phyloP scores from a whole-genome alignment of 352 stramenopile species.

The Phytophthora hybrid region DNA sequence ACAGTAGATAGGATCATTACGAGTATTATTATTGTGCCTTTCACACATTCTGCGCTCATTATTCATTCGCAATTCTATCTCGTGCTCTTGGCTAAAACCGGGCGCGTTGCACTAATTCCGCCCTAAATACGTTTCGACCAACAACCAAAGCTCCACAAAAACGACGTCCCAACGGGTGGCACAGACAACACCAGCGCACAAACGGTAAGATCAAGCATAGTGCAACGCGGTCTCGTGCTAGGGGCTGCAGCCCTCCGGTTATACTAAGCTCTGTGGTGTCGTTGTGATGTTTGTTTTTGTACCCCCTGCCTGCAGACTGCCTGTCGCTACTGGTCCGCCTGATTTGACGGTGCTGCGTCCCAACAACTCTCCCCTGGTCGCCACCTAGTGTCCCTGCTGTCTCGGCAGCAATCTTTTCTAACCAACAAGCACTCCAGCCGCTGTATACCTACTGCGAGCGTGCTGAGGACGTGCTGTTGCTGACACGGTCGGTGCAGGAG shows the following conservation, averaged over 20 bases:
- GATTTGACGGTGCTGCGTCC: too few species aligned
- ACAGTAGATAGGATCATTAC: too few species aligned
- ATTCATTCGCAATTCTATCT: background rate
- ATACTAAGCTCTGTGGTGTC: background rate
- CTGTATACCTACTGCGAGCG: background rate
- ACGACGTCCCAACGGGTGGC: background rate
- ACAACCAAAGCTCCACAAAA: background rate
- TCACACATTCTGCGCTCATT: background rate
- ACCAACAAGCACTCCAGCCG: too few species aligned
- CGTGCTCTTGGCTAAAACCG: background rate
- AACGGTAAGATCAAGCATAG: background rate
- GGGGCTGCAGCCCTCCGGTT: background rate
- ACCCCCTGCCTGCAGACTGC: background rate
- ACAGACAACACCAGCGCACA: too few species aligned
- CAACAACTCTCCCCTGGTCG: background rate
- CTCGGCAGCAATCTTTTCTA: too few species aligned
- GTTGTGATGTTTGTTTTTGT: background rate
- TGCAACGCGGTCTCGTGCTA: background rate
- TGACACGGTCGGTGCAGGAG: background rate
- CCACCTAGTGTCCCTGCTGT: background rate
- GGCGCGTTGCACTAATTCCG: background rate
- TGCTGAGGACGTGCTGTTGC: background rate
- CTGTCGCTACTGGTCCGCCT: too few species aligned
- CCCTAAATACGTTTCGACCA: background rate
- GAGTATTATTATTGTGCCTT: background rate